Base-by-base conservation (phyloP, 148 eudicot genomes). In the Dysphania ambrosioides region DNA sequence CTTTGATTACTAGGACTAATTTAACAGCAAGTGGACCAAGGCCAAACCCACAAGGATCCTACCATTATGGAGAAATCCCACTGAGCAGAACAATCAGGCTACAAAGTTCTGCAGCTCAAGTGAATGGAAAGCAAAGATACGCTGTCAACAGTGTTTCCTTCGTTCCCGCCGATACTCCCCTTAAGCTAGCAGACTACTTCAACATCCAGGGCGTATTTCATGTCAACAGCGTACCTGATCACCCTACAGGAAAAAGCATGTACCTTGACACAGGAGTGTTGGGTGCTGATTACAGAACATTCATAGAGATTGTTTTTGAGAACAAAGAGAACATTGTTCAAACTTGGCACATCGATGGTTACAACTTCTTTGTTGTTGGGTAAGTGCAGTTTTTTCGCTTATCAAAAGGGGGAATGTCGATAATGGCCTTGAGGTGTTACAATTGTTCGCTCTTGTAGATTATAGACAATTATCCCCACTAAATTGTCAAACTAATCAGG, bases 31-130 rank as follows among this genome's bases (percentile, higher is more conserved):
- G 91, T 64, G 97, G 92, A 44, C 93, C 97, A 7, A 90, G 97
- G 69, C 97, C 97, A 13, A 93, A 93, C 76, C 98, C 98, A 29
- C 97, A 93, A 83, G 98, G 98, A 56, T 91, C 98, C 0, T 93
- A 88, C 83, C 98, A 87, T 72, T 91, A 93, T 40, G 98, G 98
- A 7, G 70, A 74, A 53, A 88, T 91, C 67, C 79, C 80, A 9
- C 34, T 89, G 30, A 81, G 42, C 7, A 83, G 91, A 82, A 91
- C 94, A 26, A 89, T 93, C 72, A 84, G 29, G 11, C 83, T 93
- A 35, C 76, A 51, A 0, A 91, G 71, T 64, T 83, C 82, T 4
- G 85, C 92, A 32, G 84, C 75, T 40, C 79, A 21, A 35, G 76
- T 89, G 19, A 76, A 88, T 40, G 85, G 86, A 56, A 89, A 87